Conservation (phyloP, 2,329 filamentous ascomycete genomes). For the Aspergillus sp. region DNA sequence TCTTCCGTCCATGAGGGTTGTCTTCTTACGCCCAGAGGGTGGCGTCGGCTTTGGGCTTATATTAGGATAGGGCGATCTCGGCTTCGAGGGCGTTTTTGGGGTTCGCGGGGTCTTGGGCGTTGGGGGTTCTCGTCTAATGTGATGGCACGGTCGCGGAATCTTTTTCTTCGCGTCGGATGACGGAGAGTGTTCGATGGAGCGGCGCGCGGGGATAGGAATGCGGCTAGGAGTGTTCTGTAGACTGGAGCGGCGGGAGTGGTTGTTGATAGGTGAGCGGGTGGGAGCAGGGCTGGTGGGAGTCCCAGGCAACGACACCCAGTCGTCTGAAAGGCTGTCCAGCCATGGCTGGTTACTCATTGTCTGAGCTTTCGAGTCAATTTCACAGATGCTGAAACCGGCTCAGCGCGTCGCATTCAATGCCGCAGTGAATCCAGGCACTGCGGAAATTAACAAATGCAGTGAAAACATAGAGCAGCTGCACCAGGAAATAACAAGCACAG, state of each 20-base stretch:
- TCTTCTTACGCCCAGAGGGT: slow-evolving; percentile 25
- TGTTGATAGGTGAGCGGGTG: slow-evolving; percentile 17
- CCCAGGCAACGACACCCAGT: slow-evolving; percentile 41
- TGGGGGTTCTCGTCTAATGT: slow-evolving; percentile 31
- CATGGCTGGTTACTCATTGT: slow-evolving; percentile 41
- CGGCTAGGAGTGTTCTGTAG: slow-evolving; percentile 37
- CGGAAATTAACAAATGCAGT: slow-evolving; percentile 17
- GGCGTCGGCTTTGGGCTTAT: slow-evolving; percentile 26
- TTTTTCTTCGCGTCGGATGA: slow-evolving; percentile 28
- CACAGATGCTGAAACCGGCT: slow-evolving; percentile 17
- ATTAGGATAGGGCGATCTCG: slow-evolving; percentile 20
- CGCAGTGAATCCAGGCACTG: slow-evolving; percentile 18
- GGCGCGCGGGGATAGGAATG: slow-evolving; percentile 39
- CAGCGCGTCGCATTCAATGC: slow-evolving; percentile 21
- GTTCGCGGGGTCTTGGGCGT: slow-evolving; percentile 34
- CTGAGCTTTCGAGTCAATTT: slow-evolving; percentile 5
- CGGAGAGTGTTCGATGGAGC: slow-evolving; percentile 31
- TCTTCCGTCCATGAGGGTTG: slow-evolving; percentile 29
- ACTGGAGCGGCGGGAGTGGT: slow-evolving; percentile 28
- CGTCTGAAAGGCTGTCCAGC: slow-evolving; percentile 45
- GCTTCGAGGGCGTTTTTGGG: slow-evolving; percentile 30
- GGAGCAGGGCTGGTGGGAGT: slow-evolving; percentile 35
- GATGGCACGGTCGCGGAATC: slow-evolving; percentile 36
- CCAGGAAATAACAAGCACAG: slow-evolving; percentile 11
- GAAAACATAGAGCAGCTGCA: slow-evolving; percentile 19